Conservation (phyloP, 2,329 filamentous ascomycete species). For the Periconia sp. region DNA sequence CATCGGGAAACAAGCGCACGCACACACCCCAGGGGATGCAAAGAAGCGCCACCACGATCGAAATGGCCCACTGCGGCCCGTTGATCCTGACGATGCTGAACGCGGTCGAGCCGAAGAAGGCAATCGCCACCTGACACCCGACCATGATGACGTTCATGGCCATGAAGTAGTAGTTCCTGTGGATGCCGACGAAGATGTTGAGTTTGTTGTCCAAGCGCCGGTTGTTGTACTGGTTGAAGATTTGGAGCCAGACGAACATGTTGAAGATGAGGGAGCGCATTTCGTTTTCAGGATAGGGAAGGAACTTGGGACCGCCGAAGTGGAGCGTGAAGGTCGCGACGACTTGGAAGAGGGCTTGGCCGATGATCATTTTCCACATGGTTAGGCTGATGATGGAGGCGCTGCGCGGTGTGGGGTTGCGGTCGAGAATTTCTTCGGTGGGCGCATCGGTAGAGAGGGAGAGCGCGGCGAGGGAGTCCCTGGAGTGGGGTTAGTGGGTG, state of each 20-base stretch:
- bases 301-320: conserved; percentile 60
- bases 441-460: conserved; percentile 94
- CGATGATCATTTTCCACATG: conserved; percentile 69
- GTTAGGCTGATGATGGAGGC: conserved; percentile 70
- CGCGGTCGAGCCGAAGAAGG: conserved; percentile 57
- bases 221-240: conserved; percentile 69
- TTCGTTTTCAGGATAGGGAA: conserved; percentile 50
- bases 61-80: conserved; percentile 59
- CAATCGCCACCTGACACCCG: conserved; percentile 57
- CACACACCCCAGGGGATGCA: conserved; percentile 55
- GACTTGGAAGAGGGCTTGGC: conserved; percentile 62
- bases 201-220: conserved; percentile 63
- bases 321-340: conserved; percentile 59
- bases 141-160: conserved; percentile 60
- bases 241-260: conserved; percentile 70
- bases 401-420: conserved; percentile 82
- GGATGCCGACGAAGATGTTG: conserved; percentile 62
- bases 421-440: conserved; percentile 92
- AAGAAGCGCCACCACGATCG: conserved; percentile 51
- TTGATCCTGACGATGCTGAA: conserved; percentile 55
- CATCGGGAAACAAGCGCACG: conserved; percentile 55
- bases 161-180: conserved; percentile 60
- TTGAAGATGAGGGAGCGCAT: conserved; percentile 67
- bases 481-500: conserved; percentile 3
- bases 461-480: conserved; percentile 86